These are phyloP conservation scores for Pleurotus eryngii DNA, from an alignment of 768 basidiomycete species.

Conservation along the genomic window DNA sequence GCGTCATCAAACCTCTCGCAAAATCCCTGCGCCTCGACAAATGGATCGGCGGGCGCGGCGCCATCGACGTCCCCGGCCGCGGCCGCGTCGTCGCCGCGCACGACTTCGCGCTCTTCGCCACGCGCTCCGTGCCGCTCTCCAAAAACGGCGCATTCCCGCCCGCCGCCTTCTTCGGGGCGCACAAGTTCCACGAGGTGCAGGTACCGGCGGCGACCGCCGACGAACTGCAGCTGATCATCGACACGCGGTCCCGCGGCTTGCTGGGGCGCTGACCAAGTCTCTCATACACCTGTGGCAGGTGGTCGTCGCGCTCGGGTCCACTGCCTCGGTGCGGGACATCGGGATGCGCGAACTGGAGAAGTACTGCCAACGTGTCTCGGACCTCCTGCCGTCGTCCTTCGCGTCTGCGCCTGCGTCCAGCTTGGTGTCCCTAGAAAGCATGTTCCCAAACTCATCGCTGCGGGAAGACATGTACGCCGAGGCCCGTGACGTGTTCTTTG, in stretches of 20 bases:
- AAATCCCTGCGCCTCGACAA: conserved; percentile 69
- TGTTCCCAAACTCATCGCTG: conserved; percentile 69
- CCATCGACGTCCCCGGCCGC: conserved; percentile 69
- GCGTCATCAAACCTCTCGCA: conserved; percentile 78
- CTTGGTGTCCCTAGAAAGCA: conserved; percentile 22
- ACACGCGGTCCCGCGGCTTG: conserved; percentile 59
- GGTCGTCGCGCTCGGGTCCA: conserved; percentile 48
- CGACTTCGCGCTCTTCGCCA: conserved; percentile 86
- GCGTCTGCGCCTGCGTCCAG: conserved; percentile 33
- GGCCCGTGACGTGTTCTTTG: conserved; percentile 90
- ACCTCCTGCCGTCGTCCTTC: conserved; percentile 49
- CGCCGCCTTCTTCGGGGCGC: conserved; percentile 78
- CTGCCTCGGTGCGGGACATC: conserved; percentile 53
- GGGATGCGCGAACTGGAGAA: conserved; percentile 82
- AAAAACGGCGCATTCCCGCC: conserved; percentile 40
- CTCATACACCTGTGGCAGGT: conserved; percentile 71
- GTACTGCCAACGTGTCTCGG: conserved; percentile 73
- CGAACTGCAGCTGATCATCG: conserved; percentile 72
- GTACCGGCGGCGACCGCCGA: conserved; percentile 56
- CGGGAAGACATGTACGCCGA: conserved; percentile 90
- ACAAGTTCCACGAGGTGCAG: conserved; percentile 75
- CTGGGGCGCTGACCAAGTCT: conserved; percentile 29
- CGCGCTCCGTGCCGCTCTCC: conserved; percentile 61
- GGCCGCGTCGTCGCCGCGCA: conserved; percentile 74
- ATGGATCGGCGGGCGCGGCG: conserved; percentile 71